Base-by-base conservation (phyloP, 805 yeast genomes). In the Candida qinlingensis region DNA sequence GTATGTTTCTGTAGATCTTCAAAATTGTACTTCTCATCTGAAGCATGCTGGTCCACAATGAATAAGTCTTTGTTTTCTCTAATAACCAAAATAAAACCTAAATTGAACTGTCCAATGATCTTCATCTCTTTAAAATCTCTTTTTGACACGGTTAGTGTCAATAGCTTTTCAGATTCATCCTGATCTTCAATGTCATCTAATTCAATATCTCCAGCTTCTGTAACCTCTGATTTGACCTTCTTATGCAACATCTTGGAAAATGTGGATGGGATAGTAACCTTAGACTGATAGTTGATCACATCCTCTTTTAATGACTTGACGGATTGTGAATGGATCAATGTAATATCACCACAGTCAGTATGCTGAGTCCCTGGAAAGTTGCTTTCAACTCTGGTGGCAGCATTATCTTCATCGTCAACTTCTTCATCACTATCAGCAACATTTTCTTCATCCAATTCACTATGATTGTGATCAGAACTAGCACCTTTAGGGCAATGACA, bases 21-120 rank as follows among this genome's bases (percentile, higher is more conserved):
- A 69, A 88, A 94, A 64, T 94, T 94, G 70, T 60, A 89, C 57
- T 91, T 94, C 60, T 94, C 99, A 68, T 94, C 99, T 55, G 96
- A 87, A 1, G 99, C 99, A 69, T 94, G 99, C 65, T 94, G 99
- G 64, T 94, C 99, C 42, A 94, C 76, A 34, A 94, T 91, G 58
- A 94, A 91, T 33, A 92, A 58, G 60, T 89, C 89, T n/a, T 62
- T 62, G 11, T 49, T 55, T 4, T 62, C 62, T 44, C 81, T 72
- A 3, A 79, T 75, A 0, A 87, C 94, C 19, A 91, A 62, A n/a
- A 94, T 88, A 57, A 94, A 94, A 0, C 98, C 99, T n/a, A 86
- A 67, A 63, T 94, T 94, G 69, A 94, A 94, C 66, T 94, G 99
- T 0, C 99, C 99, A 6, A 92, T 79, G 10, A 94, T 68, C 38